A percentile compares a stretch with the other conserved stretches of the same genome.
Conservation (phyloP, 108 stramenopile genomes). For the Epipyxis sp. region DNA sequence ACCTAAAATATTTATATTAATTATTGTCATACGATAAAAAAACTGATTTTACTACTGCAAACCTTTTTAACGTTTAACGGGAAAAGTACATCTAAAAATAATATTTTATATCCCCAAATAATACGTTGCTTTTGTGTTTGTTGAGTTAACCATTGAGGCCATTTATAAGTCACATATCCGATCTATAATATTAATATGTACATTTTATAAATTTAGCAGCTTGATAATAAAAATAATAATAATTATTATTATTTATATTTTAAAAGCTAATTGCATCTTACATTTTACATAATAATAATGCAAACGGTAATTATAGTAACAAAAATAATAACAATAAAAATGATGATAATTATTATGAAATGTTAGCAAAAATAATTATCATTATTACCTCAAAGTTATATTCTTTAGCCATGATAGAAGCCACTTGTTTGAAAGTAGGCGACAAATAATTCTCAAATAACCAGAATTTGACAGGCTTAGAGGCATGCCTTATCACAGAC, state of each 20-base stretch:
- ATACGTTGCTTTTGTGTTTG: slow-evolving; percentile 97
- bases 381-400: slow-evolving; percentile 86
- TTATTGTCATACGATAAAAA: neutral
- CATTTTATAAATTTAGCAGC: too few relatives aligned
- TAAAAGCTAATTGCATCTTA: too few relatives aligned
- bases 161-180: slow-evolving; percentile 81
- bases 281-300: neutral
- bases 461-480: slow-evolving; percentile 95
- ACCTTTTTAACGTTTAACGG: slow-evolving; percentile 89
- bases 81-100: slow-evolving; percentile 98
- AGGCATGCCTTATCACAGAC: slow-evolving; percentile 84
- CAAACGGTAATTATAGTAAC: neutral
- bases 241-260: too few relatives aligned
- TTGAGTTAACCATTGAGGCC: slow-evolving; percentile 95
- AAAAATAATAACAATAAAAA: too few relatives aligned
- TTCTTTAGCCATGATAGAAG: slow-evolving; percentile 67
- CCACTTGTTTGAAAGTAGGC: slow-evolving; percentile 83
- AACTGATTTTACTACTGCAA: slow-evolving; percentile 47
- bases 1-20: too few relatives aligned
- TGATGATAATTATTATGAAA: too few relatives aligned
- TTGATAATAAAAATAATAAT: neutral
- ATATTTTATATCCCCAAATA: slow-evolving; percentile 99
- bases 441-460: slow-evolving; percentile 88
- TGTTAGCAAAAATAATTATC: slow-evolving; percentile 63
- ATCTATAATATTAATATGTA: slow-evolving; percentile 50